Conservation (phyloP, 2,329 filamentous ascomycete genomes). For the Pestalotiopsis sp. region DNA sequence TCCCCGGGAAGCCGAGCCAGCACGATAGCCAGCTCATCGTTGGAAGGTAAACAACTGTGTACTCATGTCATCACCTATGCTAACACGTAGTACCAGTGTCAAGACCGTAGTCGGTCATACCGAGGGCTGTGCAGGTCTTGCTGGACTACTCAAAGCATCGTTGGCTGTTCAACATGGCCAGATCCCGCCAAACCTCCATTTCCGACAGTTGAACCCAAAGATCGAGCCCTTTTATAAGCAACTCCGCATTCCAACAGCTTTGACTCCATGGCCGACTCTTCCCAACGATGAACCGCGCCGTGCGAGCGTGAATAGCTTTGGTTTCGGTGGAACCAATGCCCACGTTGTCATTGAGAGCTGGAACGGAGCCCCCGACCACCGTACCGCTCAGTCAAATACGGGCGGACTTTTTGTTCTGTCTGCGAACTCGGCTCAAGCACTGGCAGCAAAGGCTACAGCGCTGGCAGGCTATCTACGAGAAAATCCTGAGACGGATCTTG, state of each 20-base stretch:
- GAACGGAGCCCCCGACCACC: not conserved
- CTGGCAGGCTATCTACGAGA: no score
- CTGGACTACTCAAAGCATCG: constrained; percentile 16
- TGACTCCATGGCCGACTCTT: constrained; percentile 7
- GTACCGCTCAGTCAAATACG: not conserved
- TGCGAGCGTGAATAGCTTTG: constrained; percentile 17
- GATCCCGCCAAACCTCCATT: constrained; percentile 20
- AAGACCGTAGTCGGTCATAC: constrained; percentile 12
- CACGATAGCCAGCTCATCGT: no score
- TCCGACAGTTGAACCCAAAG: not conserved
- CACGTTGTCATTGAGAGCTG: constrained; percentile 20
- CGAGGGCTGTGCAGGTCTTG: constrained; percentile 16
- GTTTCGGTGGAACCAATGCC: constrained; percentile 20
- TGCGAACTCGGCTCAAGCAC: not conserved
- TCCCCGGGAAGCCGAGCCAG: no score
- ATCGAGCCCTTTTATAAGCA: constrained; percentile 11
- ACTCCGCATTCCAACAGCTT: not conserved
- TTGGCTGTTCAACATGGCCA: constrained; percentile 3
- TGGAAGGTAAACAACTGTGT: no score
- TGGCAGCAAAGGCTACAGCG: not conserved
- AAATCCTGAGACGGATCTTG: no score
- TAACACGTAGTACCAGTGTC: no score
- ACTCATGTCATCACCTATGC: no score
- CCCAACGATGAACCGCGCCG: not conserved
- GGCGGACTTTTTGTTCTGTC: not conserved